Evolutionary conservation across 1,139 yeast genomes (phyloP).

Genomic region (Geotrichum phurueaensis): DNA sequence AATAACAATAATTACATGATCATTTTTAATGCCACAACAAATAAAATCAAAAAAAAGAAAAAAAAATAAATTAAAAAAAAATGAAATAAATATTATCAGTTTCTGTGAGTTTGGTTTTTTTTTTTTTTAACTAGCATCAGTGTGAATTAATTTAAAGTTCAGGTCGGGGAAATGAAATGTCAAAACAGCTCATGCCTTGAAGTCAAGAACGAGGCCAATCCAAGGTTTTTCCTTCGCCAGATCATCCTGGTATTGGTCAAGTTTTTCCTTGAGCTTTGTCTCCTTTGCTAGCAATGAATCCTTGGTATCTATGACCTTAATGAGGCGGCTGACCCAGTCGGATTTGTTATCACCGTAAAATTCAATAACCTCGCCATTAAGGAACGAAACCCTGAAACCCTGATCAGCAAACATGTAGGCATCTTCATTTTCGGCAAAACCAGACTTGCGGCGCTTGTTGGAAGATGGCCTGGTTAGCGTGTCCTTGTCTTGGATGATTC

Average conservation of each 20-base stretch:
- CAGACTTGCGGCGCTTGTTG: constrained; percentile 27
- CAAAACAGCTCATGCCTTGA: not conserved
- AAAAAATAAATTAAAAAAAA: not conserved
- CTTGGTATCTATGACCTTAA: constrained; percentile 21
- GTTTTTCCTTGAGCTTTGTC: not conserved
- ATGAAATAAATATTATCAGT: not conserved
- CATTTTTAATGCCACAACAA: not conserved
- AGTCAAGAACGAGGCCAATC: constrained; percentile 25
- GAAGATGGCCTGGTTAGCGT: constrained; percentile 26
- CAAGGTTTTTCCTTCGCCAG: constrained; percentile 23
- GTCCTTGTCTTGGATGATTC: constrained; percentile 31
- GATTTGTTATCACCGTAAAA: constrained; percentile 55
- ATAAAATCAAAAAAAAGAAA: not conserved
- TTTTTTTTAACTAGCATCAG: too few relatives aligned
- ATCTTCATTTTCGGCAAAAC: constrained; percentile 30
- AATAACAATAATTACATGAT: too few relatives aligned
- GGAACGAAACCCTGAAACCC: constrained; percentile 52
- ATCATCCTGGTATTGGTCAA: not conserved
- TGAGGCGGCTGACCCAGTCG: constrained; percentile 49
- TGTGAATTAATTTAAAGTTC: too few relatives aligned
- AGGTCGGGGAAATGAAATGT: not conserved
- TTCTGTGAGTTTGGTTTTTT: not conserved
- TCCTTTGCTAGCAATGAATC: constrained; percentile 1
- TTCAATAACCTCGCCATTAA: constrained; percentile 61
- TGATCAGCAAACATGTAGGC: constrained; percentile 27